phyloP scores from a whole-genome alignment of 2,329 filamentous ascomycete species.

The Curvularia spicifera region DNA sequence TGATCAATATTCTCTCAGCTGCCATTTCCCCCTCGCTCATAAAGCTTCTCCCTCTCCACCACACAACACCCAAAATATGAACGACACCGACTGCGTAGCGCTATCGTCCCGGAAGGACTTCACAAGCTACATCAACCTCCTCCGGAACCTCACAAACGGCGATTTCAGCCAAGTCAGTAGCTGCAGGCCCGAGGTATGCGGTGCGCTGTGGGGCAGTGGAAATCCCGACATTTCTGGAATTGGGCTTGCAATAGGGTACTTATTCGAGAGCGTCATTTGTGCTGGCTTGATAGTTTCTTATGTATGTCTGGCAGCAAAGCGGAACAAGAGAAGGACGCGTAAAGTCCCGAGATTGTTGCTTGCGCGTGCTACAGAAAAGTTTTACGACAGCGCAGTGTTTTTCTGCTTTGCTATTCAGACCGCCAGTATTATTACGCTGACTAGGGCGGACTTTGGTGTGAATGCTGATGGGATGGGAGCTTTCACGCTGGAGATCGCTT shows the following conservation, averaged over 20 bases:
- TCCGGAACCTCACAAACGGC: neutral
- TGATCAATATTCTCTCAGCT: neutral
- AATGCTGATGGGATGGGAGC: neutral
- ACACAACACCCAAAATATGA: neutral
- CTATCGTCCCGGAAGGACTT: neutral
- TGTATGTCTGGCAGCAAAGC: neutral
- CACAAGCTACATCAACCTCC: neutral
- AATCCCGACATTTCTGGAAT: neutral
- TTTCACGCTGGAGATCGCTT: neutral
- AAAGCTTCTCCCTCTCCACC: neutral
- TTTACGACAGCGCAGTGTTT: neutral
- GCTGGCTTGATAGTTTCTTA: neutral
- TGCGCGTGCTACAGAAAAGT: neutral
- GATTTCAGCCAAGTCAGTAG: neutral
- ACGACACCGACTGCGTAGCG: neutral
- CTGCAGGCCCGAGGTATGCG: neutral
- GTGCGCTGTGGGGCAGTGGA: neutral
- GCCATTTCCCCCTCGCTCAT: neutral
- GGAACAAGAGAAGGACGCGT: neutral
- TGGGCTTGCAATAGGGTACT: neutral
- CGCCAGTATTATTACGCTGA: neutral
- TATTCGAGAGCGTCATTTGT: neutral
- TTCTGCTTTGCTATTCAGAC: neutral
- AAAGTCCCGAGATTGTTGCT: neutral
- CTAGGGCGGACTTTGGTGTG: neutral